Conservation (phyloP, 192 early-diverging fungal species). For the Geranomyces michiganensis region DNA sequence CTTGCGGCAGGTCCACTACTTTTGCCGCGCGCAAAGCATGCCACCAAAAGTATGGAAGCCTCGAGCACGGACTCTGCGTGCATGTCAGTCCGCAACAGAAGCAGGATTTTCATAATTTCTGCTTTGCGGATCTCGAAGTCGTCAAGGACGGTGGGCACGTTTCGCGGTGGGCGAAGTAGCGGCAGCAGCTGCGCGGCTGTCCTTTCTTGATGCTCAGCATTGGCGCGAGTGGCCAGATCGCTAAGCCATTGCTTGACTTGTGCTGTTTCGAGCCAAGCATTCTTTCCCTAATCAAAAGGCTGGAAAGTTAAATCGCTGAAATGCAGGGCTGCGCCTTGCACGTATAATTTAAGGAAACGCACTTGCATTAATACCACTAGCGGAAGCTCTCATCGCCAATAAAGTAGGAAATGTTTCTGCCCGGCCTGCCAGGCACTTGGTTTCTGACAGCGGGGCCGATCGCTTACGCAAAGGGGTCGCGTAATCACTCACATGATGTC, state of each 20-base stretch:
- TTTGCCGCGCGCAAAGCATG: not conserved
- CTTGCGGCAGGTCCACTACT: not conserved
- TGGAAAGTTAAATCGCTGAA: too few relatives aligned
- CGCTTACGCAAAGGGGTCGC: too few relatives aligned
- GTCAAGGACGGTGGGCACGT: not conserved
- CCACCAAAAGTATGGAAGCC: constrained; percentile 12
- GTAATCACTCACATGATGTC: too few relatives aligned
- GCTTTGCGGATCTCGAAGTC: constrained; percentile 12
- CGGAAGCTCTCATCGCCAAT: too few relatives aligned
- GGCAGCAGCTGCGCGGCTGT: constrained; percentile 1
- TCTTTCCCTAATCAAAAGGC: not conserved
- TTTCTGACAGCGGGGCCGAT: too few relatives aligned
- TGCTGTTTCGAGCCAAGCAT: not conserved
- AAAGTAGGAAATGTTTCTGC: too few relatives aligned
- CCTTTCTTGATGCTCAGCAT: not conserved
- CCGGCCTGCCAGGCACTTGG: too few relatives aligned
- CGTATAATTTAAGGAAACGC: too few relatives aligned
- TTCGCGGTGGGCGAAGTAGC: constrained; percentile 9
- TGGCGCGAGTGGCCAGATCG: constrained; percentile 12
- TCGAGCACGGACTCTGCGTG: not conserved
- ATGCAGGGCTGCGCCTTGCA: too few relatives aligned
- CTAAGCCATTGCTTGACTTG: constrained; percentile 23
- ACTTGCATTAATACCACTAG: too few relatives aligned
- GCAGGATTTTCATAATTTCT: constrained; percentile 20
- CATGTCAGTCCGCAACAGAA: constrained; percentile 20